Conservation (phyloP, 306 rosid species). For the Prunus fruticosa region DNA sequence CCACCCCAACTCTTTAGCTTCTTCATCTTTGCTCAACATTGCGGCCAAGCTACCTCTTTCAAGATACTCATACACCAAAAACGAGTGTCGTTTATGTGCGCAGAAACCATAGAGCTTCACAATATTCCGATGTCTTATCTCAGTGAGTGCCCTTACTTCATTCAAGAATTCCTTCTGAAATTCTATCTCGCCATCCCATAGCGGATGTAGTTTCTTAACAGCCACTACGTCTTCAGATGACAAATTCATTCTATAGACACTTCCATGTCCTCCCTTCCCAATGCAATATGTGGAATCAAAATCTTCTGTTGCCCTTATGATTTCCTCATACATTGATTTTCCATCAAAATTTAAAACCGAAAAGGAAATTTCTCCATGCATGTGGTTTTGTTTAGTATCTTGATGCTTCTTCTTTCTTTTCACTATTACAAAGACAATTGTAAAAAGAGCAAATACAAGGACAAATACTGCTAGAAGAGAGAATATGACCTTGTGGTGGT, state of each 20-base stretch:
- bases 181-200: neutral
- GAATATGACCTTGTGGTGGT: too few relatives aligned
- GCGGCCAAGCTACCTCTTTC: conserved; percentile 5
- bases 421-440: too few relatives aligned
- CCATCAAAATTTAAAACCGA: neutral
- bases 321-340: neutral
- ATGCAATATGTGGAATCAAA: conserved; percentile 14
- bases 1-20: conserved; percentile 20
- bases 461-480: too few relatives aligned
- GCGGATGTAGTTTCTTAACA: conserved; percentile 9
- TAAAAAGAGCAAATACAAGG: too few relatives aligned
- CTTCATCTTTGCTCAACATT: neutral
- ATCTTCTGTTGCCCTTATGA: neutral
- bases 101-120: conserved; percentile 24
- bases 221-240: neutral
- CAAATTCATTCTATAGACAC: conserved; percentile 10
- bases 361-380: neutral
- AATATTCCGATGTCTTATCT: conserved; percentile 19
- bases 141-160: conserved; percentile 9
- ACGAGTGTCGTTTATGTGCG: neutral
- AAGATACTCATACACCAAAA: conserved; percentile 20
- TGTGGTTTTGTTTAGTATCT: neutral
- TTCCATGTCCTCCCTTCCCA: conserved; percentile 12
- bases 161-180: neutral
- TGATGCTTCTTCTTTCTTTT: neutral